phyloP scores from a whole-genome alignment of 2,329 filamentous ascomycete genomes.

The Onygena corvina region DNA sequence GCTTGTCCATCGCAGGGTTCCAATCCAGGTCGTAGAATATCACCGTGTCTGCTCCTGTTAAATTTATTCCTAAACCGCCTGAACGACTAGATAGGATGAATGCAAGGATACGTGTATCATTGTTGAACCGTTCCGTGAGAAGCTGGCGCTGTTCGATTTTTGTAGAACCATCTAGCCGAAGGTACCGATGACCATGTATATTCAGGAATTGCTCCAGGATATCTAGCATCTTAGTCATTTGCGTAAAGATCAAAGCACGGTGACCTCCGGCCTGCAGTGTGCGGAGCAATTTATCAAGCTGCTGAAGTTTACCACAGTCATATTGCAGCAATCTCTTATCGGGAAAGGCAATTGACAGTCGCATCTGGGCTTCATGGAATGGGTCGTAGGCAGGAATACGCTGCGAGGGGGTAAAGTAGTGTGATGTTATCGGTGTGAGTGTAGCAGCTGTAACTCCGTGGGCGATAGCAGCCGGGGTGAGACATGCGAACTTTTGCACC shows the following conservation, averaged over 20 bases:
- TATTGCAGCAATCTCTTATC: slow-evolving; percentile 94
- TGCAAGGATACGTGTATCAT: slow-evolving; percentile 78
- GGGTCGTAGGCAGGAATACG: slow-evolving; percentile 55
- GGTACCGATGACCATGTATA: slow-evolving; percentile 92
- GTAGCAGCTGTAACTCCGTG: slow-evolving; percentile 59
- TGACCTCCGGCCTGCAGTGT: slow-evolving; percentile 81
- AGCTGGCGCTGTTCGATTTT: slow-evolving; percentile 94
- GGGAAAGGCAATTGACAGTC: slow-evolving; percentile 88
- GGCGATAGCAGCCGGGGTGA: slow-evolving; percentile 79
- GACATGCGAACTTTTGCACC: slow-evolving; percentile 79
- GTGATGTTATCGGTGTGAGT: slow-evolving; percentile 51
- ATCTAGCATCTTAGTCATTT: slow-evolving; percentile 98
- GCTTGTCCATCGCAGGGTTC: slow-evolving; percentile 99
- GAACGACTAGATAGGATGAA: slow-evolving; percentile 95
- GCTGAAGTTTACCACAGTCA: slow-evolving; percentile 92
- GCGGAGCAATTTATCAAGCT: slow-evolving; percentile 72
- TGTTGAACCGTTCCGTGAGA: slow-evolving; percentile 91
- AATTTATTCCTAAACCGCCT: slow-evolving; percentile 87
- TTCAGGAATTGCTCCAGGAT: slow-evolving; percentile 96
- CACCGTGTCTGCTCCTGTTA: slow-evolving; percentile 92
- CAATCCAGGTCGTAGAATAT: slow-evolving; percentile 99
- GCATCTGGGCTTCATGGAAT: slow-evolving; percentile 87
- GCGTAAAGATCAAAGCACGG: slow-evolving; percentile 92
- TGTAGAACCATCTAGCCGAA: slow-evolving; percentile 90
- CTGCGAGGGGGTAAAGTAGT: slow-evolving; percentile 32